Evolutionary conservation across 441 rosid species (phyloP).

Genomic region (Populus tomentosa): DNA sequence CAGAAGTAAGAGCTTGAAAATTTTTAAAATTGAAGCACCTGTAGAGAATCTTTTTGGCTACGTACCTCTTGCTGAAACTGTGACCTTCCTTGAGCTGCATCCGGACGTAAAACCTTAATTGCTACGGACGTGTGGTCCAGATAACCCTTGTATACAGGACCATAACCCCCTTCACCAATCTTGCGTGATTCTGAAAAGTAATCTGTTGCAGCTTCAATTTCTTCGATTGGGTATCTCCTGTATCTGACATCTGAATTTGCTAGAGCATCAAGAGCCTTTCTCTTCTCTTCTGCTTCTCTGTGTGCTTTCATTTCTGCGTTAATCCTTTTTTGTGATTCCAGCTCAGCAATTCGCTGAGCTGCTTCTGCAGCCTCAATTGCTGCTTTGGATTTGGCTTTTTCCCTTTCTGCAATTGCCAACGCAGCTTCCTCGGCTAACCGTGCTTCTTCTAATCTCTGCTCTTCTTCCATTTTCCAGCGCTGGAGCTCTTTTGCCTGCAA

Average conservation of each 20-base stretch:
- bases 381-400: constrained; percentile 78
- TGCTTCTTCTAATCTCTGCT: constrained; percentile 77
- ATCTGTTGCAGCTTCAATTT: constrained; percentile 76
- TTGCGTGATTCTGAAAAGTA: constrained; percentile 53
- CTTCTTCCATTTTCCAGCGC: constrained; percentile 82
- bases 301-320: constrained; percentile 76
- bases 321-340: constrained; percentile 68
- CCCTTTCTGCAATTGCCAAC: constrained; percentile 66
- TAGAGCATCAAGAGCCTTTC: constrained; percentile 56
- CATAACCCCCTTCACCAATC: constrained; percentile 95
- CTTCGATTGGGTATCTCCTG: constrained; percentile 77
- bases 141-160: constrained; percentile 73
- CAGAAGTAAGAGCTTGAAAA: background rate
- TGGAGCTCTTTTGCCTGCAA: constrained; percentile 75
- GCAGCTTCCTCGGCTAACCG: constrained; percentile 79
- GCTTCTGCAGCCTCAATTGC: constrained; percentile 92
- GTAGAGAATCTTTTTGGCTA: background rate
- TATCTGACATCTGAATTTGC: constrained; percentile 53
- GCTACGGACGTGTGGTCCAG: constrained; percentile 85
- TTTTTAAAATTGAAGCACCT: background rate
- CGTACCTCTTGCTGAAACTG: constrained; percentile 92
- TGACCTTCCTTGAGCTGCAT: constrained; percentile 64
- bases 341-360: constrained; percentile 70
- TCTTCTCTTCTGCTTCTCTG: constrained; percentile 69
- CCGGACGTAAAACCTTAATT: constrained; percentile 39